phyloP scores from a whole-genome alignment of 169 alveolate genomes.

The Cryptosporidium ryanae region DNA sequence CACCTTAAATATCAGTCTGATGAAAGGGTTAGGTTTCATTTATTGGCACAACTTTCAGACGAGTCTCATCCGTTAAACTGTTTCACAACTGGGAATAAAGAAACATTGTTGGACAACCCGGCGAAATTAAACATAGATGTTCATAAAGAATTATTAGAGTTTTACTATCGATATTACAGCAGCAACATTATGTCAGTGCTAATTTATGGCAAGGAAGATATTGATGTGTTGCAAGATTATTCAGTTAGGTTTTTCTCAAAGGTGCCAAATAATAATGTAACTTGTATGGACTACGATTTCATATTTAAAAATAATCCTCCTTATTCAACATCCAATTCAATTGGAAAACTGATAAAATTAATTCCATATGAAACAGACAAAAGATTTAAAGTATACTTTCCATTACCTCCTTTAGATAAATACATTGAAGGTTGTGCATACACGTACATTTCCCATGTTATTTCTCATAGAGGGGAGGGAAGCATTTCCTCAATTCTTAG shows the following conservation, averaged over 20 bases:
- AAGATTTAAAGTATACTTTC: conserved; percentile 52
- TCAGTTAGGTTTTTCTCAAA: conserved; percentile 40
- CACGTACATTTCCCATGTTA: conserved; percentile 42
- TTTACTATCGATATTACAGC: conserved; percentile 75
- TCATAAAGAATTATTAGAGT: conserved; percentile 49
- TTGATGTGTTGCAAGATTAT: conserved; percentile 28
- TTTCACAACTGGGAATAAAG: conserved; percentile 79
- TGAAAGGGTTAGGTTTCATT: conserved; percentile 66
- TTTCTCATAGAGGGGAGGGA: conserved; percentile 54
- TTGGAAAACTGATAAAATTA: conserved; percentile 27
- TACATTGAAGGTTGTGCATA: conserved; percentile 51
- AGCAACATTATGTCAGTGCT: conserved; percentile 75
- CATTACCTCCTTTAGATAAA: conserved; percentile 48
- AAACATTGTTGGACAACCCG: conserved; percentile 75
- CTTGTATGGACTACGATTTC: conserved; percentile 19
- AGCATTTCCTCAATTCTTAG: conserved; percentile 44
- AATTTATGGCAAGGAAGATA: conserved; percentile 36
- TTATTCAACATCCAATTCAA: conserved; percentile 22
- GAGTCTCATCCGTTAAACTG: conserved; percentile 60
- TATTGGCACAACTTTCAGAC: conserved; percentile 36
- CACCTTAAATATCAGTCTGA: conserved; percentile 51
- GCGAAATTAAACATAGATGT: conserved; percentile 74
- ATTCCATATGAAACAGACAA: conserved; percentile 66
- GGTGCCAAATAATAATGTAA: conserved; percentile 36
- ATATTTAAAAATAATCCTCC: conserved; percentile 53